Percentiles rank a stretch among this genome's conserved stretches.
Conservation (phyloP, 2,329 filamentous ascomycete genomes). For the Venturia oleaginea region DNA sequence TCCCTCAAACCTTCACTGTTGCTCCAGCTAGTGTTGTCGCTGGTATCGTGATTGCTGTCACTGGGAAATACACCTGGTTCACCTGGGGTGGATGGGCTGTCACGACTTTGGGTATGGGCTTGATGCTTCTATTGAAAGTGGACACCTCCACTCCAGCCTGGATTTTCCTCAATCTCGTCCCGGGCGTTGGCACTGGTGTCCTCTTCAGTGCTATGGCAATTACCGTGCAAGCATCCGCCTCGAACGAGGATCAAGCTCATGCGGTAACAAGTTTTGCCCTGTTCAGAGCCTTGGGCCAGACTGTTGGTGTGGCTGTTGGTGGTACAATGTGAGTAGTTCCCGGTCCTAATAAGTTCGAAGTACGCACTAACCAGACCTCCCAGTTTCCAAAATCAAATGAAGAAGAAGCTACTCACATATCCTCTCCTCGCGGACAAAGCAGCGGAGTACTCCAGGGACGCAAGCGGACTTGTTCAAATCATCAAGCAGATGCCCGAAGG, state of each 20-base stretch:
- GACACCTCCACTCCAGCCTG: slow-evolving; percentile 45
- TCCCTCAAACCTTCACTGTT: slow-evolving; percentile 46
- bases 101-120: slow-evolving; percentile 49
- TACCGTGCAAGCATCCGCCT: slow-evolving; percentile 53
- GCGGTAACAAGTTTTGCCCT: slow-evolving; percentile 59
- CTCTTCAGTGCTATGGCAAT: slow-evolving; percentile 56
- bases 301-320: slow-evolving; percentile 56
- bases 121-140: slow-evolving; percentile 41
- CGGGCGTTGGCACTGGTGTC: slow-evolving; percentile 54
- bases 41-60: slow-evolving; percentile 44
- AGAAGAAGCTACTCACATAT: slow-evolving; percentile 39
- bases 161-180: slow-evolving; percentile 52
- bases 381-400: slow-evolving; percentile 56
- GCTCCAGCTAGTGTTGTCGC: slow-evolving; percentile 50
- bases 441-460: slow-evolving; percentile 45
- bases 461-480: slow-evolving; percentile 49
- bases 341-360: background rate
- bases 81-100: slow-evolving; percentile 54
- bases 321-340: slow-evolving; percentile 42
- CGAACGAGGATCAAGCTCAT: slow-evolving; percentile 49
- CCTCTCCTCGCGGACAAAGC: slow-evolving; percentile 41
- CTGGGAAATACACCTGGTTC: slow-evolving; percentile 51
- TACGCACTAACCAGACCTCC: background rate
- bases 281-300: slow-evolving; percentile 55
- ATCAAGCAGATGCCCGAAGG: slow-evolving; percentile 46